Conservation (phyloP, 2,329 filamentous ascomycete species). For the Botryotinia convoluta region DNA sequence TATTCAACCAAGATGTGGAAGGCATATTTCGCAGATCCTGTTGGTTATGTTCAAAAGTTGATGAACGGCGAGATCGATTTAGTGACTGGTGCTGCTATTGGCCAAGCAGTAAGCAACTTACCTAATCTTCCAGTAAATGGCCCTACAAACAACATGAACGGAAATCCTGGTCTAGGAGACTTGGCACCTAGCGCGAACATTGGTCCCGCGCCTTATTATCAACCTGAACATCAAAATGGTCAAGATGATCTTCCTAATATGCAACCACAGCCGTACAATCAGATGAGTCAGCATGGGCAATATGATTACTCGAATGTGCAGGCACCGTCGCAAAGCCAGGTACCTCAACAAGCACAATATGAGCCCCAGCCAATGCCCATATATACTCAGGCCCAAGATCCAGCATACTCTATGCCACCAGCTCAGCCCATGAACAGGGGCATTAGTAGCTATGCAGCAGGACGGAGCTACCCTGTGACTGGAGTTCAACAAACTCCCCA, state of each 20-base stretch:
- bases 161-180: neutral
- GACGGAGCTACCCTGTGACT: neutral
- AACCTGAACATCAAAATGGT: neutral
- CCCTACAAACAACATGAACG: neutral
- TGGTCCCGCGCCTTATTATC: neutral
- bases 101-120: neutral
- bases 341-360: neutral
- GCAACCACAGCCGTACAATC: neutral
- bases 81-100: neutral
- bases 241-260: fast-evolving
- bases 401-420: neutral
- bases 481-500: neutral
- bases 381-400: neutral
- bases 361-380: neutral
- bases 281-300: neutral
- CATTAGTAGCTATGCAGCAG: neutral
- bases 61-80: neutral
- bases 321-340: neutral
- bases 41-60: neutral
- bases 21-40: neutral
- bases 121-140: neutral
- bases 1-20: neutral
- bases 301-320: neutral
- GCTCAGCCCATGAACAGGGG: neutral
- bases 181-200: neutral